Evolutionary conservation across 495 filamentous ascomycete genomes (phyloP).

Genomic region (Aspergillus nidulans): DNA sequence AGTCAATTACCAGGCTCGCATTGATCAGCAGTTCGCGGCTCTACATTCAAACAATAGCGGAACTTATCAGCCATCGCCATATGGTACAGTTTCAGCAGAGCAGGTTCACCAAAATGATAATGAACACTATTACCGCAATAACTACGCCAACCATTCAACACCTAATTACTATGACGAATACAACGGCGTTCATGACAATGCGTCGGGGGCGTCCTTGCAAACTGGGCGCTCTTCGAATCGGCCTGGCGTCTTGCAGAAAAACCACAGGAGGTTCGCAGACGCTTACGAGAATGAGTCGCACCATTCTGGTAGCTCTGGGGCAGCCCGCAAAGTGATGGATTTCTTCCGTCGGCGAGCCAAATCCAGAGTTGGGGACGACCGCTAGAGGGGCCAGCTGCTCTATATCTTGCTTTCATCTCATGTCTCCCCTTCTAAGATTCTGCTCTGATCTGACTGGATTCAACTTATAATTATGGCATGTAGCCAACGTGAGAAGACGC

Average conservation of each 20-base stretch:
- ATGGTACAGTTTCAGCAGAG: constrained; percentile 30
- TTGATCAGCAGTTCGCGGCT: constrained; percentile 45
- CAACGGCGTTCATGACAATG: constrained; percentile 32
- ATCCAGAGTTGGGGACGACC: constrained; percentile 61
- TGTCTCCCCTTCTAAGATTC: constrained; percentile 5
- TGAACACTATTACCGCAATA: constrained; percentile 35
- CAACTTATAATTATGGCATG: constrained; percentile 4
- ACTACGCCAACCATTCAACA: constrained; percentile 36
- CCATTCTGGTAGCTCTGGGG: constrained; percentile 76
- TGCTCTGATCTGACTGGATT: constrained; percentile 2
- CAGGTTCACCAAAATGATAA: constrained; percentile 32
- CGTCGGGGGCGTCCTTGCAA: constrained; percentile 41
- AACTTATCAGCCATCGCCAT: constrained; percentile 27
- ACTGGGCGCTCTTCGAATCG: constrained; percentile 41
- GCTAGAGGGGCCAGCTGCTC: constrained; percentile 20
- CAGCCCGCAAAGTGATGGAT: constrained; percentile 93
- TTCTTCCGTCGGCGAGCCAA: constrained; percentile 87
- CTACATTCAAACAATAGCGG: constrained; percentile 32
- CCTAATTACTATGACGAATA: constrained; percentile 47
- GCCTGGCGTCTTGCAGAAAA: constrained; percentile 69
- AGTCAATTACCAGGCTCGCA: constrained; percentile 40
- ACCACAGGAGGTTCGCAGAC: constrained; percentile 77
- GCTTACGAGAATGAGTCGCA: constrained; percentile 78
- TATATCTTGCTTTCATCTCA: constrained; percentile 3
- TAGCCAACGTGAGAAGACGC: constrained; percentile 3